A percentile compares a stretch with the other conserved stretches of the same genome.
phyloP scores from a whole-genome alignment of 202 grass and related monocot genomes.

The Setaria italica region DNA sequence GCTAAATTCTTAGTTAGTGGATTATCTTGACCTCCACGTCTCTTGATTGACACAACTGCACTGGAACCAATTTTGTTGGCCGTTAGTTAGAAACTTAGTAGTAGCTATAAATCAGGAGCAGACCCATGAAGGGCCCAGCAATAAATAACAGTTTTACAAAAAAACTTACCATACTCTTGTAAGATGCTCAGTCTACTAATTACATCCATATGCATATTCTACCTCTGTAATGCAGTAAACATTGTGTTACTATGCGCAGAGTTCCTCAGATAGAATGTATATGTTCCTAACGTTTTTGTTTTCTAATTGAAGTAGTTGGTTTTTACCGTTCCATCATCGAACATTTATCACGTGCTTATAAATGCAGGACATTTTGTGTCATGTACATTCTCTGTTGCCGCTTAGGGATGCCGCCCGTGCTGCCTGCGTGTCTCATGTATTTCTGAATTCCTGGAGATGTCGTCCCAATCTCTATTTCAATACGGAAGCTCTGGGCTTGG shows the following conservation, averaged over 20 bases:
- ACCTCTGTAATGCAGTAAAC: not conserved
- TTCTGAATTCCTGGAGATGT: not conserved
- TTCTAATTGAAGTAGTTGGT: too few relatives aligned
- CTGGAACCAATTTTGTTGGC: not conserved
- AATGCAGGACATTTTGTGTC: not conserved
- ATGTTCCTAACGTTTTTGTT: not conserved
- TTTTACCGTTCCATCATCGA: not conserved
- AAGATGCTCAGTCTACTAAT: not conserved
- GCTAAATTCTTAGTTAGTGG: not conserved
- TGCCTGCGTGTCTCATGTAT: constrained; percentile 23
- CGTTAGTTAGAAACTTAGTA: not conserved
- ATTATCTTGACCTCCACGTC: not conserved
- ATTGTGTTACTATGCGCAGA: not conserved
- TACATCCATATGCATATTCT: not conserved
- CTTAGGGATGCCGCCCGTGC: constrained; percentile 3
- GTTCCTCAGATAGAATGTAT: not conserved
- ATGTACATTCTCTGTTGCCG: not conserved
- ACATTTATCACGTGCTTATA: not conserved
- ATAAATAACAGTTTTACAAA: not conserved
- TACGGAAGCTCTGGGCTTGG: not conserved
- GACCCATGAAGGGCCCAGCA: too few relatives aligned
- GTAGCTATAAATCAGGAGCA: not conserved
- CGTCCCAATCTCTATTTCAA: not conserved
- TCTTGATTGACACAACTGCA: not conserved
- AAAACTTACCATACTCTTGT: not conserved